Percentiles rank a stretch among this genome's conserved stretches.
These are phyloP conservation scores for Colletotrichum sp. DNA, from an alignment of 2,329 filamentous ascomycete genomes.

Conservation along the genomic window DNA sequence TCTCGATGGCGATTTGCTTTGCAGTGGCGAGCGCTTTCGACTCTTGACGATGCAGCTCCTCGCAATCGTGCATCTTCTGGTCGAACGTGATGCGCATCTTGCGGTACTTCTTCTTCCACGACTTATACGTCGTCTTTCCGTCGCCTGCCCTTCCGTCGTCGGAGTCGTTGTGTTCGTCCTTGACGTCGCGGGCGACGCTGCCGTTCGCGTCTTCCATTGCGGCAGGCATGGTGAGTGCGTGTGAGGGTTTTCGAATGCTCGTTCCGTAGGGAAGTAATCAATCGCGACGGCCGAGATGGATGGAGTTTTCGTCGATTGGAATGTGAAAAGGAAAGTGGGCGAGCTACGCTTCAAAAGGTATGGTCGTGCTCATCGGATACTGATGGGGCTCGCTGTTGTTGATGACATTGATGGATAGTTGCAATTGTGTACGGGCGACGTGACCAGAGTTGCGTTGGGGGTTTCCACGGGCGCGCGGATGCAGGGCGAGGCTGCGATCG, in stretches of 20 bases:
- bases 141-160: constrained; percentile 40
- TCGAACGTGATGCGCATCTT: constrained; percentile 87
- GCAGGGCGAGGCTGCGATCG: constrained; percentile 21
- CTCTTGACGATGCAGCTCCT: constrained; percentile 81
- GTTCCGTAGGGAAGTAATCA: background rate
- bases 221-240: constrained; percentile 3
- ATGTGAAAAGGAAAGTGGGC: background rate
- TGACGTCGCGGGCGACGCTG: constrained; percentile 35
- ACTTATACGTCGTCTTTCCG: constrained; percentile 63
- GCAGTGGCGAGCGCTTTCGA: constrained; percentile 81
- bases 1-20: constrained; percentile 85
- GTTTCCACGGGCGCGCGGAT: constrained; percentile 12
- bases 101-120: constrained; percentile 92
- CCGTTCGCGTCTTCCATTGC: constrained; percentile 33
- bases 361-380: background rate
- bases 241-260: background rate
- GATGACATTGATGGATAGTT: constrained; percentile 6
- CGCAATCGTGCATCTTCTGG: constrained; percentile 78
- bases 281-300: background rate
- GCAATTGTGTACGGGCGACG: background rate
- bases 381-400: background rate
- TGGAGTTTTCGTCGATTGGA: background rate
- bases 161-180: constrained; percentile 44
- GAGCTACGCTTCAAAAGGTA: background rate
- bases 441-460: background rate